Evolutionary conservation across 306 rosid species (phyloP).

Genomic region (Trifolium repens): DNA sequence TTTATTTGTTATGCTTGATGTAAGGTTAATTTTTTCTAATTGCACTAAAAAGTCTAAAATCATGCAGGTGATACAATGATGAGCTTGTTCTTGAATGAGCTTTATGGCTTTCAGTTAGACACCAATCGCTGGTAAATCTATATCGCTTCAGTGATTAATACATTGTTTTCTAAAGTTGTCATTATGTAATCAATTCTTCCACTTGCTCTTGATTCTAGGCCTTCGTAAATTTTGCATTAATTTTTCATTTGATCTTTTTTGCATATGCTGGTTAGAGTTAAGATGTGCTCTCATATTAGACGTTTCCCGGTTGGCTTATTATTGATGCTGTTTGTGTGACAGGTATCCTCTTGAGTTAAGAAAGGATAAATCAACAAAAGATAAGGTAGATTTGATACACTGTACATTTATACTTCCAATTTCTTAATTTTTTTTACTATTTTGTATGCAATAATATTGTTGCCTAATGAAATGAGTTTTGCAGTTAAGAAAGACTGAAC

Average conservation of each 20-base stretch:
- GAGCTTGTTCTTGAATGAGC: constrained; percentile 95
- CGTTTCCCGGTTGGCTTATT: constrained; percentile 34
- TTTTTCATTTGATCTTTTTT: constrained; percentile 7
- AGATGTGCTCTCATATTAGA: constrained; percentile 24
- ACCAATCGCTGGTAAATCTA: constrained; percentile 77
- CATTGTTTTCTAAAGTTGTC: constrained; percentile 13
- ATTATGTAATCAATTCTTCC: constrained; percentile 30
- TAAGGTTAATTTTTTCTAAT: constrained; percentile 33
- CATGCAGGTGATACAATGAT: constrained; percentile 86
- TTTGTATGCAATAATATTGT: constrained; percentile 38
- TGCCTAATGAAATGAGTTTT: constrained; percentile 38
- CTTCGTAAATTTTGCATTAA: constrained; percentile 15
- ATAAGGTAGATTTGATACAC: constrained; percentile 60
- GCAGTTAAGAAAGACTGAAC: constrained; percentile 72
- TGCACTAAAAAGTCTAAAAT: constrained; percentile 3
- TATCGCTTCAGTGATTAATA: constrained; percentile 15
- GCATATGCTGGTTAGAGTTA: constrained; percentile 31
- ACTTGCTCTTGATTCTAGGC: constrained; percentile 8
- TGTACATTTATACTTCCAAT: constrained; percentile 31
- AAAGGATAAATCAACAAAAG: constrained; percentile 86
- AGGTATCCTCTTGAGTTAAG: constrained; percentile 98
- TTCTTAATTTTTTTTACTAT: constrained; percentile 23
- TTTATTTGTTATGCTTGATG: constrained; percentile 34
- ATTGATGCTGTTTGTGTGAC: constrained; percentile 44
- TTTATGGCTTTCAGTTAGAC: constrained; percentile 93